A percentile compares a stretch with the other conserved stretches of the same genome.
These are phyloP conservation scores for Diphasiastrum complanatum DNA, from an alignment of 83 land plant species.

Conservation along the genomic window DNA sequence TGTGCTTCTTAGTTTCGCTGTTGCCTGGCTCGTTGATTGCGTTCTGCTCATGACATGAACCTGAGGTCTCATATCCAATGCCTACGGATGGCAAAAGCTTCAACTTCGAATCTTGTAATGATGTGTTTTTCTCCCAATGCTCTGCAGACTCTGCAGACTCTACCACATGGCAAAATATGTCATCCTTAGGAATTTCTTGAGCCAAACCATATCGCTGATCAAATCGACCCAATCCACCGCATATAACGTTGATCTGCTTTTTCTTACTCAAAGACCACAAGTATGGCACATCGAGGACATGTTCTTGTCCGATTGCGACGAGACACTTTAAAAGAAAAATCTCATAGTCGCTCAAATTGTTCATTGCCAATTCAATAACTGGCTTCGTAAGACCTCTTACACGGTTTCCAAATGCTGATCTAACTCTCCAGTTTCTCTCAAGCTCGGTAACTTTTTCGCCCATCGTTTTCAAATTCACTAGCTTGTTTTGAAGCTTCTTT, in stretches of 20 bases:
- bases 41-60: background rate
- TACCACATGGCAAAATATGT: no score
- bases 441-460: no score
- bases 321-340: conserved; percentile 62
- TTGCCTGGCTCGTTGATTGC: background rate
- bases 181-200: no score
- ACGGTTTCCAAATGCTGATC: no score
- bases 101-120: no score
- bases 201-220: background rate
- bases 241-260: conserved; percentile 17
- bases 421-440: no score
- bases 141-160: no score
- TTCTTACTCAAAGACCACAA: conserved; percentile 5
- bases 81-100: no score
- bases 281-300: conserved; percentile 31
- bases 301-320: conserved; percentile 79
- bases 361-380: conserved; percentile 2
- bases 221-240: conserved; percentile 35
- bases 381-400: conserved; percentile 2
- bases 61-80: no score
- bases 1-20: background rate
- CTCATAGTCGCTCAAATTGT: conserved; percentile 27
- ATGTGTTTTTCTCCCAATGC: no score
- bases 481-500: no score
- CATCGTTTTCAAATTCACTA: no score